phyloP scores from a whole-genome alignment of 2,329 filamentous ascomycete genomes.

The Lecanicillium sp. region DNA sequence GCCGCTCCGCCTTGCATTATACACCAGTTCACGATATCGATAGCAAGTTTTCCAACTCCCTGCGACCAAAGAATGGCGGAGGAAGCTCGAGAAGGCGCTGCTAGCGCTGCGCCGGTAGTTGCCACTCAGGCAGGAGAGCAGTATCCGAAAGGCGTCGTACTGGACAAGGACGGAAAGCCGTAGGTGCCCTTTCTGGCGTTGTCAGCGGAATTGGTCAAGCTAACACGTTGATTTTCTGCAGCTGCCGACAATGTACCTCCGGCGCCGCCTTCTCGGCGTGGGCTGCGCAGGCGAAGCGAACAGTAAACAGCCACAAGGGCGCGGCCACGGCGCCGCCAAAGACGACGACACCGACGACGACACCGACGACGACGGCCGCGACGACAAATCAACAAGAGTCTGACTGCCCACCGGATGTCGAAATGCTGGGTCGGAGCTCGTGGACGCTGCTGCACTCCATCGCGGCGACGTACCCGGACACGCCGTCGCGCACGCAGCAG shows the following conservation, averaged over 20 bases:
- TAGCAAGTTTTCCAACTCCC: too few species aligned
- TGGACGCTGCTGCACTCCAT: conserved; percentile 95
- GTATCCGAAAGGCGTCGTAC: conserved; percentile 64
- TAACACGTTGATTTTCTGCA: conserved; percentile 28
- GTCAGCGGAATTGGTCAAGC: background rate
- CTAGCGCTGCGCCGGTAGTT: conserved; percentile 17
- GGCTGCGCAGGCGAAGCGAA: conserved; percentile 45
- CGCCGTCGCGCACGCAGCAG: conserved; percentile 64
- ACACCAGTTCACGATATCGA: background rate
- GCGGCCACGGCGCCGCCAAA: conserved; percentile 17
- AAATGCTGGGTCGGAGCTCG: conserved; percentile 74
- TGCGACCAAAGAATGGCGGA: conserved; percentile 28
- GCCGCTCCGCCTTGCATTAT: background rate
- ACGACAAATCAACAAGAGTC: conserved; percentile 31
- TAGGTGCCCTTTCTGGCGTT: conserved; percentile 40
- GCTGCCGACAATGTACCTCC: conserved; percentile 67
- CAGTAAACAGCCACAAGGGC: conserved; percentile 24
- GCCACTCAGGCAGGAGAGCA: conserved; percentile 23
- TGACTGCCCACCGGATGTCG: conserved; percentile 88
- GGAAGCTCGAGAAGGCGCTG: conserved; percentile 27
- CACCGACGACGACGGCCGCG: conserved; percentile 27
- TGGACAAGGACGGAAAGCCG: conserved; percentile 81
- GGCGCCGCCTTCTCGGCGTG: conserved; percentile 48
- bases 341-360: background rate
- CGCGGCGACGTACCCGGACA: conserved; percentile 75